Conservation (phyloP, 768 basidiomycete genomes). For the Mycena polygramma region DNA sequence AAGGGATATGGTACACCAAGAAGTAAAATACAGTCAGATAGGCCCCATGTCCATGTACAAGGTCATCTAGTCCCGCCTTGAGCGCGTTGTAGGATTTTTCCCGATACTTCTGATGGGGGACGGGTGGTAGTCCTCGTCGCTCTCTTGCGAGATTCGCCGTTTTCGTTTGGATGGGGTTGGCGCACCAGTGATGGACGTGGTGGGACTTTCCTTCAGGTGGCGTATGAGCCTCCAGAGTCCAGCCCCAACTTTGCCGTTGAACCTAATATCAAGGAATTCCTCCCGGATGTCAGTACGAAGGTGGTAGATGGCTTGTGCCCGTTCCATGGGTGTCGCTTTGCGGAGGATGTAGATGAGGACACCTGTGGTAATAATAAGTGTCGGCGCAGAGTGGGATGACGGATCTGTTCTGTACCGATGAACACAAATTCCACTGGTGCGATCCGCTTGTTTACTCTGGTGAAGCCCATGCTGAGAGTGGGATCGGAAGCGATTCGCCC, state of each 20-base stretch:
- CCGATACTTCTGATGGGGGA: conserved; percentile 56
- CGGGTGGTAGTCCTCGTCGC: conserved; percentile 64
- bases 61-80: conserved; percentile 47
- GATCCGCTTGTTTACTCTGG: conserved; percentile 66
- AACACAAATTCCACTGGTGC: conserved; percentile 86
- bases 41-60: conserved; percentile 23
- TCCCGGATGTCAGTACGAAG: conserved; percentile 58
- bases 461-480: conserved; percentile 61
- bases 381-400: neutral
- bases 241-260: conserved; percentile 67
- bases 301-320: conserved; percentile 67
- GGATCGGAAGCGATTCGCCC: conserved; percentile 63
- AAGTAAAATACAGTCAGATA: conserved; percentile 61
- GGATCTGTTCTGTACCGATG: conserved; percentile 63
- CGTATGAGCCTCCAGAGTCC: conserved; percentile 72
- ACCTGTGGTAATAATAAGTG: conserved; percentile 56
- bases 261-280: conserved; percentile 72
- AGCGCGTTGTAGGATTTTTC: conserved; percentile 56
- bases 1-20: conserved; percentile 82
- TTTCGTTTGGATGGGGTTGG: conserved; percentile 15
- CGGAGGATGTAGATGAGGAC: conserved; percentile 73
- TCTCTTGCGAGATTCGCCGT: conserved; percentile 47
- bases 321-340: conserved; percentile 56
- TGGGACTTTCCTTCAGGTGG: conserved; percentile 50
- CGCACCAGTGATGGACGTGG: conserved; percentile 41